Base-by-base conservation (phyloP, 2,329 filamentous ascomycete genomes). In the Alternaria sp. region DNA sequence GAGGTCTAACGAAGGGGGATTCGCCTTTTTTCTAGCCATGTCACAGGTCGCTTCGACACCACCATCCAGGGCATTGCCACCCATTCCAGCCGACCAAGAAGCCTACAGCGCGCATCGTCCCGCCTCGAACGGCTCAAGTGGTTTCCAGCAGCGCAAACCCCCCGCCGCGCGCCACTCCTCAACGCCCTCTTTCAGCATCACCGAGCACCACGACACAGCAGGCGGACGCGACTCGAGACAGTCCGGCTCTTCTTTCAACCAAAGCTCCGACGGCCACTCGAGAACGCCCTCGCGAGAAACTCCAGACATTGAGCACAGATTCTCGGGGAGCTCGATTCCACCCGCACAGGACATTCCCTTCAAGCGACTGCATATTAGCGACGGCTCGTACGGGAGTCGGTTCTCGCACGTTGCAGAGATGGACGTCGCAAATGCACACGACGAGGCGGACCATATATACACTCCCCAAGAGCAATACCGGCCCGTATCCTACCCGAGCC, bases 261-360 rank as follows among this genome's bases (percentile, higher is more conserved):
- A 72, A 12, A 80, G 75, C 61, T 78, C 76, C 11, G 62, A 63
- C 23, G 73, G 73, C 5, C 78, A 80, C 64, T 80, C 79, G 25
- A 74, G 76, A 65, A 76, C 74, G 45, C 67, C 72, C 1, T 80
- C 79, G 5, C 65, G 77, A 61, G 79, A 81, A 30, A 77, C 73
- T 19, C 67, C 73, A 46, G 76, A 79, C 50, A 67, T 66, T 28
- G 64, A 64, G 45, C 63, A 67, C 32, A 67, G 70, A 59, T 66
- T 76, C 58, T 74, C 70, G 6, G 67, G 62, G 53, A 65, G 65
- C 53, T 65, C 70, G 28, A 61, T 77, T 43, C 69, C 76, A 17
- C 62, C 77, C 19, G 75, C 77, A 21, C 69, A 72, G 46, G 73
- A 75, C 21, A 79, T 79, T 55, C 77, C 78, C 49, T 73, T 77